phyloP scores from a whole-genome alignment of 345 rosid genomes.

The Acer campestre region DNA sequence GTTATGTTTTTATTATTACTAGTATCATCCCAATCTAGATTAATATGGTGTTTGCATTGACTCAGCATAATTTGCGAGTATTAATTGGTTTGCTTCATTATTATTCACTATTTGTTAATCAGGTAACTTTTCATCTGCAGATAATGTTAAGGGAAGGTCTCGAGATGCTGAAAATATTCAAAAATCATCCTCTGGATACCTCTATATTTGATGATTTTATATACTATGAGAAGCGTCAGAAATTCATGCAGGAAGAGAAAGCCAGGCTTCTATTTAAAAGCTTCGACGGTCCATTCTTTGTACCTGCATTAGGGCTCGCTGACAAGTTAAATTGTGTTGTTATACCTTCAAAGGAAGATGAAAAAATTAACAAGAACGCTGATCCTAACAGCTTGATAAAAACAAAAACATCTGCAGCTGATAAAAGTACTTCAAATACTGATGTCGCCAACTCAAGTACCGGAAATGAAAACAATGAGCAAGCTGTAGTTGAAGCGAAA shows the following conservation, averaged over 20 bases:
- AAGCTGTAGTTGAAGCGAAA: slow-evolving; percentile 17
- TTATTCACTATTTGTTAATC: background rate
- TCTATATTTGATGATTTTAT: slow-evolving; percentile 81
- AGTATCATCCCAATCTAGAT: background rate
- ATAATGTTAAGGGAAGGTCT: slow-evolving; percentile 73
- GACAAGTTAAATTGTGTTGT: slow-evolving; percentile 28
- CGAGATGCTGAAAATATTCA: slow-evolving; percentile 80
- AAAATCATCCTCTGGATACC: slow-evolving; percentile 55
- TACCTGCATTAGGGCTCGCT: slow-evolving; percentile 46
- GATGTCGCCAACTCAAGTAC: slow-evolving; percentile 21
- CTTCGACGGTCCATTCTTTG: slow-evolving; percentile 41
- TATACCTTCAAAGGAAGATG: slow-evolving; percentile 29
- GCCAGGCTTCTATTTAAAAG: slow-evolving; percentile 45
- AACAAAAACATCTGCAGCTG: slow-evolving; percentile 16
- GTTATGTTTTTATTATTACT: background rate
- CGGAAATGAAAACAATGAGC: slow-evolving; percentile 14
- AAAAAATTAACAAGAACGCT: slow-evolving; percentile 17
- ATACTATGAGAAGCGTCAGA: slow-evolving; percentile 86
- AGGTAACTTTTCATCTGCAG: slow-evolving; percentile 41
- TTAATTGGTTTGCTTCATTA: slow-evolving; percentile 1
- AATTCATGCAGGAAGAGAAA: slow-evolving; percentile 80
- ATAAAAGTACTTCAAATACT: slow-evolving; percentile 20
- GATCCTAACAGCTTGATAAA: slow-evolving; percentile 25
- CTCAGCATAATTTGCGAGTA: background rate
- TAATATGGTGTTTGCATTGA: background rate